These are phyloP conservation scores for Teratosphaeria viscida DNA, from an alignment of 2,329 filamentous ascomycete species.

Conservation along the genomic window DNA sequence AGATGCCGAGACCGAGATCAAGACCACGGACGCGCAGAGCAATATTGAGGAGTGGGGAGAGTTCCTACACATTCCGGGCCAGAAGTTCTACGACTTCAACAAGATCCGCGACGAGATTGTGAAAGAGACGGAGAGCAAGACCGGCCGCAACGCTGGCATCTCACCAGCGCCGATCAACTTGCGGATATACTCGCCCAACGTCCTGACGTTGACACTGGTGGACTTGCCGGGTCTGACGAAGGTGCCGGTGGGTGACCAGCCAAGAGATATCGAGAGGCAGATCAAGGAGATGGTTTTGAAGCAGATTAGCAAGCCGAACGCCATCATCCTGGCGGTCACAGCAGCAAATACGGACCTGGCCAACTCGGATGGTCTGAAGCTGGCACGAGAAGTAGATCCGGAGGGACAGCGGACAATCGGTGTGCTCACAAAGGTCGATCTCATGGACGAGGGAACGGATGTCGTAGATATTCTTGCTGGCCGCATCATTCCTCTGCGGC, in stretches of 20 bases:
- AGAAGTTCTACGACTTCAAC: slow-evolving; percentile 97
- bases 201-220: slow-evolving; percentile 90
- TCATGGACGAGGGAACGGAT: slow-evolving; percentile 98
- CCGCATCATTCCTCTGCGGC: slow-evolving; percentile 84
- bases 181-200: slow-evolving; percentile 95
- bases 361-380: slow-evolving; percentile 94
- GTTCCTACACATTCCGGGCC: slow-evolving; percentile 92
- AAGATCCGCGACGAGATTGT: slow-evolving; percentile 98
- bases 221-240: slow-evolving; percentile 95
- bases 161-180: slow-evolving; percentile 95
- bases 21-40: slow-evolving; percentile 69
- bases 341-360: slow-evolving; percentile 96
- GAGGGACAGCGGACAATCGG: slow-evolving; percentile 97
- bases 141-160: slow-evolving; percentile 91
- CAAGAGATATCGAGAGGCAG: slow-evolving; percentile 90
- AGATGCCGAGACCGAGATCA: slow-evolving; percentile 60
- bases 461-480: slow-evolving; percentile 97
- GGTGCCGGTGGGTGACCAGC: slow-evolving; percentile 92
- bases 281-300: slow-evolving; percentile 98
- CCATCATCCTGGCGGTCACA: slow-evolving; percentile 93
- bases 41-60: slow-evolving; percentile 97
- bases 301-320: slow-evolving; percentile 96
- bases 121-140: slow-evolving; percentile 91
- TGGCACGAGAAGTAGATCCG: slow-evolving; percentile 91
- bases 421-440: slow-evolving; percentile 94